Percentiles rank a stretch among this genome's conserved stretches.
Evolutionary conservation across 192 early-diverging fungal genomes (phyloP).

Genomic region (Geranomyces michiganensis): DNA sequence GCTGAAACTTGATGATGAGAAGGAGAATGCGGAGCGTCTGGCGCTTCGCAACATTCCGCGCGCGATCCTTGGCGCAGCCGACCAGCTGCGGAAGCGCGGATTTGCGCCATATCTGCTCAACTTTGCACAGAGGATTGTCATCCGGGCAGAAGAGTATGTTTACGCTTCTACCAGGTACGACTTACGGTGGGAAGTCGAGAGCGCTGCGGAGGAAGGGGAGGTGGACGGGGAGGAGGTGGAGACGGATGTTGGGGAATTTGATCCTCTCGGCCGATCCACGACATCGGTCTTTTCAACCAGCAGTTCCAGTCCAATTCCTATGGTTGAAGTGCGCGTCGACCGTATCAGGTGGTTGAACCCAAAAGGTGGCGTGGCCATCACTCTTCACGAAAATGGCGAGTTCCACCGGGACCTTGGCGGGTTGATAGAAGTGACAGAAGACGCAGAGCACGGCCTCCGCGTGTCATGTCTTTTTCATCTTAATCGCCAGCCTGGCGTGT

Average conservation of each 20-base stretch:
- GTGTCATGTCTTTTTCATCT: background rate
- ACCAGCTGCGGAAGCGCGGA: constrained; percentile 2
- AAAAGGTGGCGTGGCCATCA: background rate
- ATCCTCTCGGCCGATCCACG: constrained; percentile 4
- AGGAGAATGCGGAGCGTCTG: background rate
- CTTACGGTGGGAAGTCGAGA: constrained; percentile 8
- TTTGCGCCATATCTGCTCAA: constrained; percentile 20
- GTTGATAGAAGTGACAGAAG: background rate
- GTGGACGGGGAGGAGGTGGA: background rate
- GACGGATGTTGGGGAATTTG: background rate
- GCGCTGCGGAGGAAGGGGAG: background rate
- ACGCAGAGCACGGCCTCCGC: background rate
- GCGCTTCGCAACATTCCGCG: constrained; percentile 12
- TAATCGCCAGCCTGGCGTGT: background rate
- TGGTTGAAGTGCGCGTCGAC: constrained; percentile 32
- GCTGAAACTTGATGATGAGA: background rate
- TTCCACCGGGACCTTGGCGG: background rate
- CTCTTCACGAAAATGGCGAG: constrained; percentile 3
- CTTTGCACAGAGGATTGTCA: constrained; percentile 1
- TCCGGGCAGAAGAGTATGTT: background rate
- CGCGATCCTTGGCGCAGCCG: constrained; percentile 6
- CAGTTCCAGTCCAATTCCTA: background rate
- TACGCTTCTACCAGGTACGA: background rate
- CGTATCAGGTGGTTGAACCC: constrained; percentile 10
- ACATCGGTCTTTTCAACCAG: background rate